These are phyloP conservation scores for Populus davidiana DNA, from an alignment of 345 rosid genomes.

Conservation along the genomic window DNA sequence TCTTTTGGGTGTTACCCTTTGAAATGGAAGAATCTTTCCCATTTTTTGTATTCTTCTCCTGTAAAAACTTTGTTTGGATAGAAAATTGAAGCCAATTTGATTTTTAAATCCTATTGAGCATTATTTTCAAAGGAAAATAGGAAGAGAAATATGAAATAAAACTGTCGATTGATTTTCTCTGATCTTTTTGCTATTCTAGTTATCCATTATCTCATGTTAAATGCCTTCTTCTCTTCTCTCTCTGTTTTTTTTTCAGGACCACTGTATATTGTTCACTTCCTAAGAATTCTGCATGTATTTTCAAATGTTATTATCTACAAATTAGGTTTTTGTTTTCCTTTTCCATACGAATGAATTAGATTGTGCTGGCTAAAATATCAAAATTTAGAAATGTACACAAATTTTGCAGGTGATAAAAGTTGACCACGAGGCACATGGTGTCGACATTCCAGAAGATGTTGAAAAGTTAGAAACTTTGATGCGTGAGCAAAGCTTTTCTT, in stretches of 20 bases:
- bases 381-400: not conserved
- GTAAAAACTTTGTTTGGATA: not conserved
- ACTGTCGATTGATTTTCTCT: not conserved
- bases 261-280: not conserved
- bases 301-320: not conserved
- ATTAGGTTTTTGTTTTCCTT: not conserved
- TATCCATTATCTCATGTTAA: not conserved
- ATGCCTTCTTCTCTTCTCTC: not conserved
- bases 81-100: not conserved
- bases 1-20: not conserved
- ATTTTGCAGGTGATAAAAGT: slow-evolving; percentile 84
- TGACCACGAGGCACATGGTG: slow-evolving; percentile 89
- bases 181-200: too few species aligned
- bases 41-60: not conserved
- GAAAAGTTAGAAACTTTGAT: slow-evolving; percentile 77
- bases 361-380: not conserved
- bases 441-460: slow-evolving; percentile 77
- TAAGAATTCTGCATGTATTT: not conserved
- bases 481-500: slow-evolving; percentile 64
- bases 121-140: not conserved
- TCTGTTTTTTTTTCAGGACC: not conserved
- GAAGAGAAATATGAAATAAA: not conserved
- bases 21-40: not conserved
- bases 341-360: not conserved
- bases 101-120: not conserved